Base-by-base conservation (phyloP, 495 filamentous ascomycete species). In the Sporormia fimetaria region DNA sequence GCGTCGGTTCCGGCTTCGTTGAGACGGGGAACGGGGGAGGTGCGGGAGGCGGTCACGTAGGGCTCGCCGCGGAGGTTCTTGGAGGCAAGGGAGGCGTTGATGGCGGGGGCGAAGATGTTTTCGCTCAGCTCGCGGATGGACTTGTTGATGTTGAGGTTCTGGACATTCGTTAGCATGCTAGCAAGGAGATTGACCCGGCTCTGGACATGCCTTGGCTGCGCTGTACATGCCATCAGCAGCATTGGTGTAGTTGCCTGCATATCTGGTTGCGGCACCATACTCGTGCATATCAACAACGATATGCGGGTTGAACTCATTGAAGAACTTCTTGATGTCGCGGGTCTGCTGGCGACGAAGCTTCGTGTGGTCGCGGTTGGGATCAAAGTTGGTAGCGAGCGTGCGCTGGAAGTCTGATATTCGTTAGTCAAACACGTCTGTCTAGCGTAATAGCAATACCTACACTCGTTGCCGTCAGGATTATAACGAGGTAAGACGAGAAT, bases 241-340 rank as follows among this genome's bases (percentile, higher is more conserved):
- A 14, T 40, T 12, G 18, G 16, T 53, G 28, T 51, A 57, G 29
- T 53, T 49, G 18, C 54, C 14, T 21, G 16, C 49, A 42, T 57
- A 59, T 4, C 23, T 27, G n/a, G 49, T 51, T n/a, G n/a, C 37
- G 18, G 37, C 37, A 9, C 11, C 42, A 37, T 57, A 59, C 39
- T 61, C 58, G 39, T 61, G 57, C 56, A 59, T 51, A 38, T 61
- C 58, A 17, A 59, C 47, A 6, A 52, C 44, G 21, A 61, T 40
- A 32, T 61, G 58, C 14, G 58, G 54, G 12, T 42, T 27, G 30
- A 61, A 61, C 12, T 49, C 35, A 34, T 47, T 59, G 12, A 61
- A 37, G 1, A 59, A 41, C 17, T 49, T 25, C 39, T 61, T 59
- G 32, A 59, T 55, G 8, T 55, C 58, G 12, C 51, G 37, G 0